These are phyloP conservation scores for Trichoderma sp. DNA, from an alignment of 2,329 filamentous ascomycete genomes.

Conservation along the genomic window DNA sequence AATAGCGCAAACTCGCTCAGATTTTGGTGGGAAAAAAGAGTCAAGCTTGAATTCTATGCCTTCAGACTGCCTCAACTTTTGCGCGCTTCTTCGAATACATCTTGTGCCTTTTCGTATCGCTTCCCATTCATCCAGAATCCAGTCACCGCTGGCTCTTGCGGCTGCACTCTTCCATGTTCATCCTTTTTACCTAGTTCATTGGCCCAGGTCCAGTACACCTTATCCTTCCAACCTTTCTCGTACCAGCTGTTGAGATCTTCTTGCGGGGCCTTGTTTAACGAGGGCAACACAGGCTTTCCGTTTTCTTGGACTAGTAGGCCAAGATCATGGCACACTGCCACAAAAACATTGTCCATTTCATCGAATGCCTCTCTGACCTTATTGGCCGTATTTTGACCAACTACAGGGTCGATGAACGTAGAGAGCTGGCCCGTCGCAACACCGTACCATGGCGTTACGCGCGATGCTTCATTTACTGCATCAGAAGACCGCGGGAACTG, in stretches of 20 bases:
- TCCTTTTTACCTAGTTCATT: neutral
- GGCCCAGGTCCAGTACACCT: conserved; percentile 3
- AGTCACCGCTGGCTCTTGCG: neutral
- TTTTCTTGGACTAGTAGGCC: neutral
- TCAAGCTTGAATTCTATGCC: too few species aligned
- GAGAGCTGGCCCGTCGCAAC: neutral
- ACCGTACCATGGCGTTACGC: neutral
- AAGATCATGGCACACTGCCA: neutral
- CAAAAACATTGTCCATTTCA: conserved; percentile 6
- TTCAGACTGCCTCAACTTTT: neutral
- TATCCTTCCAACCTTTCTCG: conserved; percentile 4
- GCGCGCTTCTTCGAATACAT: neutral
- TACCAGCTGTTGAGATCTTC: conserved; percentile 7
- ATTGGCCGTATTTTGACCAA: neutral
- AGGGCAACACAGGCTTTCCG: neutral
- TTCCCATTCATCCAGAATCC: conserved; percentile 2
- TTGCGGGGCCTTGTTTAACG: neutral
- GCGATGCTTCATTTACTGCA: neutral
- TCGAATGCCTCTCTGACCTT: neutral
- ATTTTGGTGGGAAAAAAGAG: too few species aligned
- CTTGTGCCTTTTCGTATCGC: neutral
- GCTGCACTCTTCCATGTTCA: neutral
- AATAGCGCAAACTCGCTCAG: too few species aligned
- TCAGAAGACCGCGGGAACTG: neutral
- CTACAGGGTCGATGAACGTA: neutral